These are phyloP conservation scores for Annulohypoxylon maeteangense DNA, from an alignment of 495 filamentous ascomycete species.

Conservation along the genomic window DNA sequence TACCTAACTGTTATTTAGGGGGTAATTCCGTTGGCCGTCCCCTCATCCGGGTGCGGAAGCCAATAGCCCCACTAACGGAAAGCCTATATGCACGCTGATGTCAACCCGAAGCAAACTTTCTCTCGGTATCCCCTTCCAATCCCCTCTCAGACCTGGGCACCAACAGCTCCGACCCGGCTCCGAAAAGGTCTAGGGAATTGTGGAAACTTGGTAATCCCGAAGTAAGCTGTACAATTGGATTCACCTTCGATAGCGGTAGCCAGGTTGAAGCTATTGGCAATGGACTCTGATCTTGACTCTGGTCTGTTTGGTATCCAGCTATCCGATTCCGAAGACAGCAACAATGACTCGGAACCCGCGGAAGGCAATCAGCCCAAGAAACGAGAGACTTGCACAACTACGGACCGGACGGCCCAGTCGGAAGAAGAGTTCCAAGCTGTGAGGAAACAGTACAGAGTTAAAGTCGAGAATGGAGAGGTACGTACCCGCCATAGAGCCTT, in stretches of 20 bases:
- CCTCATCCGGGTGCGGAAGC: slow-evolving; percentile 30
- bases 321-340: slow-evolving; percentile 50
- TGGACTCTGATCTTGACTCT: slow-evolving; percentile 43
- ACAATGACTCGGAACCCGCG: slow-evolving; percentile 16
- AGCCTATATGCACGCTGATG: slow-evolving; percentile 34
- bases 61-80: slow-evolving; percentile 27
- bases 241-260: neutral
- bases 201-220: neutral
- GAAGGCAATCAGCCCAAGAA: slow-evolving; percentile 21
- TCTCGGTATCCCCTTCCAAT: slow-evolving; percentile 5
- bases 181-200: neutral
- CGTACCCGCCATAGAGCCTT: neutral
- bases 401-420: slow-evolving; percentile 55
- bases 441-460: slow-evolving; percentile 50
- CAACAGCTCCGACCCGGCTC: slow-evolving; percentile 4
- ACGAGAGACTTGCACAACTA: slow-evolving; percentile 30
- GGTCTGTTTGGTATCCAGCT: slow-evolving; percentile 55
- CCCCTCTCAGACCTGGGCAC: neutral
- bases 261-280: neutral
- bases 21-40: slow-evolving; percentile 17
- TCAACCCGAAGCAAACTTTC: slow-evolving; percentile 33
- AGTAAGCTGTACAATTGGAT: neutral
- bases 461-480: slow-evolving; percentile 62
- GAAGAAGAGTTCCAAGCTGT: slow-evolving; percentile 56
- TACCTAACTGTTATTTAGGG: neutral